Percentiles rank a stretch among this genome's conserved stretches.
Evolutionary conservation across 768 basidiomycete genomes (phyloP).

Genomic region (Trametes elegans): DNA sequence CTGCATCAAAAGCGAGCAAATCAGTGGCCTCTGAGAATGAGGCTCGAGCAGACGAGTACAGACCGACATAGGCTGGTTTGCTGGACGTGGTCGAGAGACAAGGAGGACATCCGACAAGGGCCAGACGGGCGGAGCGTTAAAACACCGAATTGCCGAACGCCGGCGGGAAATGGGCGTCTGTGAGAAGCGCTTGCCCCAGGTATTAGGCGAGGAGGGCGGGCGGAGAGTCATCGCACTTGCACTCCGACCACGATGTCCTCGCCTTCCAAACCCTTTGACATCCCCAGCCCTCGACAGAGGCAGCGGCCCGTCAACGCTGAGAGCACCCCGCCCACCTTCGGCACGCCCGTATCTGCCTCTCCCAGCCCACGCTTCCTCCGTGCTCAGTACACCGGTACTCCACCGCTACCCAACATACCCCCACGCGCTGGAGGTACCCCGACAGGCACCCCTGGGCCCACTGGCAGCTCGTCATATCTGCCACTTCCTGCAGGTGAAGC

Average conservation of each 20-base stretch:
- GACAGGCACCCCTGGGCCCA: conserved; percentile 32
- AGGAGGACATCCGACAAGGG: no score
- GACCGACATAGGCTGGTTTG: not conserved
- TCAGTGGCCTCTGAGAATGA: no score
- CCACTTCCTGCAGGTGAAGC: conserved; percentile 18
- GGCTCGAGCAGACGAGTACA: not conserved
- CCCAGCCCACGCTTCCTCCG: conserved; percentile 66
- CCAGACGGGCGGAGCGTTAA: not conserved
- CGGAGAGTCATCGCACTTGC: conserved; percentile 2
- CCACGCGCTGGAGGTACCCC: conserved; percentile 50
- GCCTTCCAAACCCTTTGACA: conserved; percentile 23
- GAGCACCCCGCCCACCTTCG: conserved; percentile 13
- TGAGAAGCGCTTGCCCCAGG: conserved; percentile 4
- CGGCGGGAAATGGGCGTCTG: not conserved
- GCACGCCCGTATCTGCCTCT: conserved; percentile 46
- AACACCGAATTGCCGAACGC: not conserved
- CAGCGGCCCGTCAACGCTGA: not conserved
- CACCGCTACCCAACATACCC: conserved; percentile 50
- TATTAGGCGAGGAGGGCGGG: not conserved
- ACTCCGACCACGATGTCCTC: conserved; percentile 21
- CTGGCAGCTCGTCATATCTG: conserved; percentile 17
- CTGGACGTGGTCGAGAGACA: not conserved
- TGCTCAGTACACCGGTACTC: conserved; percentile 60
- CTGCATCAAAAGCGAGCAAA: no score
- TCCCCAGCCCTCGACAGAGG: conserved; percentile 18